These are phyloP conservation scores for Neofusicoccum cordaticola DNA, from an alignment of 2,329 filamentous ascomycete genomes.

Conservation along the genomic window DNA sequence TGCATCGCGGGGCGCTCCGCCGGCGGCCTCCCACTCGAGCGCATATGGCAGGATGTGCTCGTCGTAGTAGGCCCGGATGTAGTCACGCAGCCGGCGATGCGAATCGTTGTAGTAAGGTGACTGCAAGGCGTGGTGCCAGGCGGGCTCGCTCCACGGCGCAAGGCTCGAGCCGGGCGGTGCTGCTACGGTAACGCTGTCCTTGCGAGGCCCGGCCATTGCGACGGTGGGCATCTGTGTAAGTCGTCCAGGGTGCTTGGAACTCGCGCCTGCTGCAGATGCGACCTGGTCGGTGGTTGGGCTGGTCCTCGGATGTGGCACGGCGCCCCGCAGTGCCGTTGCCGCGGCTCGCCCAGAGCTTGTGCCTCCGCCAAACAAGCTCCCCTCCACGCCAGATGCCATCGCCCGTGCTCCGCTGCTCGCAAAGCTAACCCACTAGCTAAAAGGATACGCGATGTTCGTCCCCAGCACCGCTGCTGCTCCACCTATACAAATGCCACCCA, in stretches of 20 bases:
- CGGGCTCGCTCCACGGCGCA: constrained; percentile 43
- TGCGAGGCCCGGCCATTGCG: background rate
- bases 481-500: too few relatives aligned
- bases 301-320: background rate
- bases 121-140: constrained; percentile 48
- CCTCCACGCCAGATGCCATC: background rate
- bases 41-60: constrained; percentile 56
- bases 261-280: too few relatives aligned
- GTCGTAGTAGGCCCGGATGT: constrained; percentile 59
- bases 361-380: background rate
- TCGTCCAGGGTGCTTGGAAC: background rate
- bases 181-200: background rate
- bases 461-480: too few relatives aligned
- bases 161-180: background rate
- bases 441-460: too few relatives aligned
- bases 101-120: constrained; percentile 63
- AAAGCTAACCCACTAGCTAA: too few relatives aligned
- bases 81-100: constrained; percentile 58
- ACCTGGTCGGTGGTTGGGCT: background rate
- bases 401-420: background rate
- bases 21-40: constrained; percentile 60
- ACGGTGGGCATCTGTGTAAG: background rate
- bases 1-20: constrained; percentile 48
- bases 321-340: background rate
- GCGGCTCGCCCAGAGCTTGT: background rate